Evolutionary conservation across 352 stramenopile genomes (phyloP), one percentile per base, ranked within the genome.

Genomic region (Pythium pyrilobum): DNA sequence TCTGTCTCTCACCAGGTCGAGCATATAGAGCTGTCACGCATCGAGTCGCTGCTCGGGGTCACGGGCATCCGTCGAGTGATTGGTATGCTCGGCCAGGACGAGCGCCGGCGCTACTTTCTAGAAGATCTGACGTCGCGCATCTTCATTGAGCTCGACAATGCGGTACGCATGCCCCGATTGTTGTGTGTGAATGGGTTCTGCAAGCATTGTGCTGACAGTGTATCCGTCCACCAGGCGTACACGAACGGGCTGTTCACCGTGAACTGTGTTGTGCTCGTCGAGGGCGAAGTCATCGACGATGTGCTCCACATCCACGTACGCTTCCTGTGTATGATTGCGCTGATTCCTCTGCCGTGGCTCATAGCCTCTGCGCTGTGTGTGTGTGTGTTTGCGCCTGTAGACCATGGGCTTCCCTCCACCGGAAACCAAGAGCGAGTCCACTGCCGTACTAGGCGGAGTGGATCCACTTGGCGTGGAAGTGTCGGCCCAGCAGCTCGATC

Each of bases 221-320:
- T 25, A 10, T 46, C 36, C n/a, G 24, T 48, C 31, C 8, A 36
- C 5, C 16, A 89, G 76, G 73, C 66, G 10, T 94, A 87, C 56
- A 93, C 86, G 12, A 78, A 91, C 33, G 88, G 88, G 2, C 59
- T 97, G 18, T 95, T 97, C 51, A 96, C 89, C 6, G 74, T 97
- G 60, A 96, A 97, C 63, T 96, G 82, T 49, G 77, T 97, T 10
- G 84, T 97, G 7, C 59, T 98, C 10, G 89, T 97, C 5, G 87
- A 98, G 67, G 94, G 94, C 34, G 81, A 96, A 72, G 80, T 97
- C n/a, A 78, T 95, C 52, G 86, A 97, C 64, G 93, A 95, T 46
- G 71, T 97, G 7, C 71, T 97, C 32, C 79, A 95, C 55, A 77
- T 96, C 21, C 74, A 97, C 61, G 84, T 91, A 76, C 33, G 67